These are phyloP conservation scores for Metschnikowia similis DNA, from an alignment of 805 yeast species.

Conservation along the genomic window DNA sequence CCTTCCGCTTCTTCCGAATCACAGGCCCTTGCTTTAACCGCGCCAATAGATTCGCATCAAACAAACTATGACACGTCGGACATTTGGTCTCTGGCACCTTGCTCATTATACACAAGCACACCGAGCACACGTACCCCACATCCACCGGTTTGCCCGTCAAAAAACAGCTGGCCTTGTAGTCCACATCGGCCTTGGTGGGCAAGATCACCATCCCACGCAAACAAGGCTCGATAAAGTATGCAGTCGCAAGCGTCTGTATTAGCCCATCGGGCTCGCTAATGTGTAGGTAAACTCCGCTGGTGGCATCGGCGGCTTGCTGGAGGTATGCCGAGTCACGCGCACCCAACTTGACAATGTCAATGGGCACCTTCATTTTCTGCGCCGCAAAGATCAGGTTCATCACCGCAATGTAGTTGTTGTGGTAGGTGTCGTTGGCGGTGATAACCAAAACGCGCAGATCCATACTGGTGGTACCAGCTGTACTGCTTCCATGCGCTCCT, in stretches of 20 bases:
- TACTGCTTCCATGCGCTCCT: conserved; percentile 9
- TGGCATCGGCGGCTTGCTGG: conserved; percentile 95
- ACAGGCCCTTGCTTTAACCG: conserved; percentile 59
- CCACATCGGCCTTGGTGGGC: conserved; percentile 82
- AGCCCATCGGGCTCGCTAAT: conserved; percentile 70
- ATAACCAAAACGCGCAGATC: conserved; percentile 45
- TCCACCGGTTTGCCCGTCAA: conserved; percentile 87
- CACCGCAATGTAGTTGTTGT: conserved; percentile 78
- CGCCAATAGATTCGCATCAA: conserved; percentile 59
- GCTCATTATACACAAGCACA: conserved; percentile 80
- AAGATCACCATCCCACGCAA: conserved; percentile 70
- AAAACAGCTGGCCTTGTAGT: conserved; percentile 92
- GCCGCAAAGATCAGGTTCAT: conserved; percentile 97
- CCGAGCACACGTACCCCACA: conserved; percentile 91
- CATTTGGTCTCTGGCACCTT: conserved; percentile 65
- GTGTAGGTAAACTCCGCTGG: conserved; percentile 80
- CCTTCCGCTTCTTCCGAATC: conserved; percentile 33
- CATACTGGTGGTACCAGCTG: conserved; percentile 19
- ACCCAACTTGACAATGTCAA: conserved; percentile 85
- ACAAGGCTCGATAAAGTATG: conserved; percentile 82
- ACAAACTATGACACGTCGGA: conserved; percentile 81
- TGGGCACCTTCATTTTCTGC: conserved; percentile 82
- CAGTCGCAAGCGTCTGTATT: conserved; percentile 75
- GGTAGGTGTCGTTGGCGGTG: conserved; percentile 68
- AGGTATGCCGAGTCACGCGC: conserved; percentile 64